A percentile compares a stretch with the other conserved stretches of the same genome.
phyloP scores from a whole-genome alignment of 495 filamentous ascomycete genomes.

The Opeltia flavorubescens region DNA sequence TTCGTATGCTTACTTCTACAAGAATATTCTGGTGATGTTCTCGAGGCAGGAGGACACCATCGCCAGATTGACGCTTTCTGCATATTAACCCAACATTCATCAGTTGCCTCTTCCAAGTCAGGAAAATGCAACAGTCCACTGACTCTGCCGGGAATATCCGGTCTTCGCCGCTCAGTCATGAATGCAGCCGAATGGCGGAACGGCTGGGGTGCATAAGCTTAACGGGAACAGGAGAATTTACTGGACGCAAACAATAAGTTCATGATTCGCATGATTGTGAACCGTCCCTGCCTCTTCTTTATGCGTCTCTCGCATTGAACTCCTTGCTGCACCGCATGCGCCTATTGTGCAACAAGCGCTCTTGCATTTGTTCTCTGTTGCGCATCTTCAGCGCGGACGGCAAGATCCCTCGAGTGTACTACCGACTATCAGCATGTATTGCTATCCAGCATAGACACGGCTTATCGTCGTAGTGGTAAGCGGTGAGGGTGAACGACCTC shows the following conservation, averaged over 20 bases:
- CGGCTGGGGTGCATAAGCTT: conserved; percentile 1
- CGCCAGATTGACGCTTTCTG: too few species aligned
- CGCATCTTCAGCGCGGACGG: too few species aligned
- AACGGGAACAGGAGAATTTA: background rate
- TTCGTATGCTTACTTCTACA: background rate
- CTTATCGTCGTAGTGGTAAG: background rate
- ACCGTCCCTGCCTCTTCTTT: background rate
- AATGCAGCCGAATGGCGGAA: background rate
- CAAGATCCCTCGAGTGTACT: too few species aligned
- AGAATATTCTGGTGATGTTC: too few species aligned
- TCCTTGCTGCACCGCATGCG: background rate
- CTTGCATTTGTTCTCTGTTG: too few species aligned
- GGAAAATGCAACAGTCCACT: too few species aligned
- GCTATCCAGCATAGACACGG: background rate
- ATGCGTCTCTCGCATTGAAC: background rate
- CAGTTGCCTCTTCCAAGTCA: too few species aligned
- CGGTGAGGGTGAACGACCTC: background rate
- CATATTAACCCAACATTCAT: too few species aligned
- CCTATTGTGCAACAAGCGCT: background rate
- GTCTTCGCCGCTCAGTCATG: background rate
- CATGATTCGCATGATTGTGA: background rate
- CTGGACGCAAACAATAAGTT: background rate
- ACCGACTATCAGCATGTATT: too few species aligned
- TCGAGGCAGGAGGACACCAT: too few species aligned
- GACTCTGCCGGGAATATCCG: too few species aligned